phyloP scores from a whole-genome alignment of 345 rosid genomes.

The Erodium maritimum region DNA sequence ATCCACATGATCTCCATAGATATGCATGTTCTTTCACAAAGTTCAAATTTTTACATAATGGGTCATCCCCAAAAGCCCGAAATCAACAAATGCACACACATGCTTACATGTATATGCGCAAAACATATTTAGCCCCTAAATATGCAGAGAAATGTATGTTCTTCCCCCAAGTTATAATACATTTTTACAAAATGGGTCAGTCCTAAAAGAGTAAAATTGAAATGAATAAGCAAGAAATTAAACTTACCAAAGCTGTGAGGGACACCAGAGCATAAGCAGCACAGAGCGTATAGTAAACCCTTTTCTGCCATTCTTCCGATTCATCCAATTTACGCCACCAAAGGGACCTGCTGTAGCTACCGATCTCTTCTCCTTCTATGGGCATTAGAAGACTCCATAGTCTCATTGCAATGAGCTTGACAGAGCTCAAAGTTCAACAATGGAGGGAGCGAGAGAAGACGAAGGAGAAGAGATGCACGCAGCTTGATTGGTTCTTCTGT shows the following conservation, averaged over 20 bases:
- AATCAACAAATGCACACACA: background rate
- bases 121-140: no score
- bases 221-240: background rate
- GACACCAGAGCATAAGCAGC: constrained; percentile 12
- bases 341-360: background rate
- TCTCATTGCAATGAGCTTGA: background rate
- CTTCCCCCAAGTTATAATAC: background rate
- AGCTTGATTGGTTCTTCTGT: background rate
- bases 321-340: constrained; percentile 16
- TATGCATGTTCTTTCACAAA: no score
- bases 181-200: background rate
- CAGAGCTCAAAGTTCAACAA: background rate
- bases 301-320: constrained; percentile 12
- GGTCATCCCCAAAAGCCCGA: background rate
- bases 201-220: background rate
- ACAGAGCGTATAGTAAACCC: constrained; percentile 12
- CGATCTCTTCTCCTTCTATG: background rate
- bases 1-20: no score
- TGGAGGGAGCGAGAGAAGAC: background rate
- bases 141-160: background rate
- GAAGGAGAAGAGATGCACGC: background rate
- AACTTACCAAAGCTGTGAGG: constrained; percentile 9
- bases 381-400: background rate
- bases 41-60: background rate
- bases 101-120: background rate